A percentile compares a stretch with the other conserved stretches of the same genome.
phyloP scores from a whole-genome alignment of 352 stramenopile species.

The Phytophthora fragariaefolia region DNA sequence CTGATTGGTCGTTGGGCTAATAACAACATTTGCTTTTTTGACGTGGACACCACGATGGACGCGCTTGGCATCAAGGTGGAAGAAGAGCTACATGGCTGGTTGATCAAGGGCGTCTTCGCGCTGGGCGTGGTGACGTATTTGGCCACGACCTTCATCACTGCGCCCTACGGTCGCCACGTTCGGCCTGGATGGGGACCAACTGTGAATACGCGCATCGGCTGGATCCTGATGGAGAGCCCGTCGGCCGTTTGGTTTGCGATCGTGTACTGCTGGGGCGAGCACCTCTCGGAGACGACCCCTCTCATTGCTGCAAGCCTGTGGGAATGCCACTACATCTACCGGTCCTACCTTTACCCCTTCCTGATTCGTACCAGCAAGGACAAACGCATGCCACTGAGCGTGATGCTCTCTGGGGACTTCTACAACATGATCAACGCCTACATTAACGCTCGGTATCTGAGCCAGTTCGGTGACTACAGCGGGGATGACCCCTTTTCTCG shows the following conservation, averaged over 20 bases:
- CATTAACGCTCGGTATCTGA: constrained; percentile 73
- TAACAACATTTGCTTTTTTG: not conserved
- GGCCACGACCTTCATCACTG: constrained; percentile 60
- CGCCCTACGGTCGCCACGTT: constrained; percentile 67
- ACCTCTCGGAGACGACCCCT: constrained; percentile 45
- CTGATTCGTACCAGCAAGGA: constrained; percentile 56
- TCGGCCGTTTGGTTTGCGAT: constrained; percentile 69
- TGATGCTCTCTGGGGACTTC: constrained; percentile 57
- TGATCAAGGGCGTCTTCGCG: constrained; percentile 58
- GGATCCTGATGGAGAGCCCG: constrained; percentile 76
- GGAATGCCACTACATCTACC: constrained; percentile 74
- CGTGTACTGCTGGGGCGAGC: constrained; percentile 53
- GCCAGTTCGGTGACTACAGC: constrained; percentile 63
- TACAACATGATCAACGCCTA: constrained; percentile 83
- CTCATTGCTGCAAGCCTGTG: constrained; percentile 63
- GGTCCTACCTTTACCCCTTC: constrained; percentile 74
- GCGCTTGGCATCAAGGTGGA: constrained; percentile 43
- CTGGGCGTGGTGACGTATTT: constrained; percentile 59
- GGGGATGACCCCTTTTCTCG: constrained; percentile 40
- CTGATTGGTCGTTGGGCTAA: constrained; percentile 17
- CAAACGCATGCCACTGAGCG: constrained; percentile 69
- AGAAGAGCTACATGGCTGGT: constrained; percentile 59
- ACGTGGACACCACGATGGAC: constrained; percentile 5
- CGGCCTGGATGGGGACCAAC: constrained; percentile 65
- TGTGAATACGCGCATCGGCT: constrained; percentile 62